Evolutionary conservation across 225 moss, liverwort and hornwort species (phyloP).

Genomic region (Polytrichum formosum): DNA sequence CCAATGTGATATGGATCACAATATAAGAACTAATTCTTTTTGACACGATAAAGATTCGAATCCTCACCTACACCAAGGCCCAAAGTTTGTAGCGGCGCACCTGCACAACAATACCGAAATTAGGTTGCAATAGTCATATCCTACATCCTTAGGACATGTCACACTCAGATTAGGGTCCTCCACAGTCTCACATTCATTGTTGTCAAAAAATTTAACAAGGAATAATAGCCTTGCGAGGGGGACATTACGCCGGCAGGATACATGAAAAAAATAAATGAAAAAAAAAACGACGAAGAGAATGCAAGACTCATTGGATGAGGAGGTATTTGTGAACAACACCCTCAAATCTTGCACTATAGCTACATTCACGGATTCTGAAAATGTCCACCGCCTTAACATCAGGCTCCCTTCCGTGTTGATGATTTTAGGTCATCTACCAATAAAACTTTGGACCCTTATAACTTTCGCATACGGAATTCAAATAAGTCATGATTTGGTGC

Average conservation of each 20-base stretch:
- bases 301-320: background rate
- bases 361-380: no score
- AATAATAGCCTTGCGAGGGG: background rate
- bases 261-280: background rate
- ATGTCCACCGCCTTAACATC: no score
- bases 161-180: background rate
- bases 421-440: no score
- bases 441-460: no score
- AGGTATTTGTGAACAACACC: no score
- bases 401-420: no score
- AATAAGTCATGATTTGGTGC: no score
- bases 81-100: slow-evolving; percentile 67
- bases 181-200: background rate
- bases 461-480: no score
- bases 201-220: background rate
- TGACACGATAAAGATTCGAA: no score
- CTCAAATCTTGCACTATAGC: no score
- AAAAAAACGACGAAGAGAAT: background rate
- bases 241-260: background rate
- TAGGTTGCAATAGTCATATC: background rate
- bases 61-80: slow-evolving; percentile 75
- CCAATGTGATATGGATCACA: no score
- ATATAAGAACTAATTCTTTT: no score
- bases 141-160: background rate
- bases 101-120: slow-evolving; percentile 22